A percentile compares a stretch with the other conserved stretches of the same genome.
These are phyloP conservation scores for Talaromyces marneffei DNA, from an alignment of 2,329 filamentous ascomycete species.

Conservation along the genomic window DNA sequence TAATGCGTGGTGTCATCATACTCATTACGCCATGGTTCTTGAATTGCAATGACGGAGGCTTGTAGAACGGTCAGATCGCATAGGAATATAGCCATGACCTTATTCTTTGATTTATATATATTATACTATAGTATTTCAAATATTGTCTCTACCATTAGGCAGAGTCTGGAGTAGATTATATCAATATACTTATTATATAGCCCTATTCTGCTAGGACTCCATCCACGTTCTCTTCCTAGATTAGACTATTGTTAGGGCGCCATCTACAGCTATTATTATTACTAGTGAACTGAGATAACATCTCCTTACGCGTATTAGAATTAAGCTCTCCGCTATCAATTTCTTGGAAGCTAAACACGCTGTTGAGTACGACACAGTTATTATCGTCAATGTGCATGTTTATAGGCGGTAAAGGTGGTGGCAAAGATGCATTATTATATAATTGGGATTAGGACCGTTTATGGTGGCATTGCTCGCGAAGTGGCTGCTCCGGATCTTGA, in stretches of 20 bases:
- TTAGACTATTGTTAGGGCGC: background rate
- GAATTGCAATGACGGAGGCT: slow-evolving; percentile 22
- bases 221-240: background rate
- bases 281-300: background rate
- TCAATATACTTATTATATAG: background rate
- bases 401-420: background rate
- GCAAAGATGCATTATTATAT: background rate
- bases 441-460: background rate
- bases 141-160: background rate
- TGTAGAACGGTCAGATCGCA: slow-evolving; percentile 14
- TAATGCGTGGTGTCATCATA: slow-evolving; percentile 21
- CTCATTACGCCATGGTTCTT: slow-evolving; percentile 22
- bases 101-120: slow-evolving; percentile 16
- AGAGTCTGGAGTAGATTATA: background rate
- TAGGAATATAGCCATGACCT: slow-evolving; percentile 17
- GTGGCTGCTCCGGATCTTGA: background rate
- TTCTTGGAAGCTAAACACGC: background rate
- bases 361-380: background rate
- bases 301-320: background rate
- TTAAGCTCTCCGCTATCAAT: background rate
- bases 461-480: background rate
- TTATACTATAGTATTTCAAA: background rate
- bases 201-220: background rate
- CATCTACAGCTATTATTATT: no score
- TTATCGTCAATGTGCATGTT: background rate